Percentiles rank a stretch among this genome's conserved stretches.
phyloP scores from a whole-genome alignment of 345 rosid species.

The Rhizophora mangle region DNA sequence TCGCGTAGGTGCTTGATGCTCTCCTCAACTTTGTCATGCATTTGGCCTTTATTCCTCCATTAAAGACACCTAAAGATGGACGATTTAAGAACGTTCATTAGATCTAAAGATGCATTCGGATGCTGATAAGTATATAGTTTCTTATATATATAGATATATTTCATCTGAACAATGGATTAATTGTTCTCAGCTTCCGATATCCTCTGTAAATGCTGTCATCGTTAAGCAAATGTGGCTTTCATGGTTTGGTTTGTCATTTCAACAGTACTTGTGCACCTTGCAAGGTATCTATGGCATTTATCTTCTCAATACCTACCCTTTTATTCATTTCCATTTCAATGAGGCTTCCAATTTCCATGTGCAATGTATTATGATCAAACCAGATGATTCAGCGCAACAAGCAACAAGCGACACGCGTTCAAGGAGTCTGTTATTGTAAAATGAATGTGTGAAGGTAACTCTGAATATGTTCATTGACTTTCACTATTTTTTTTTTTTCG shows the following conservation, averaged over 20 bases:
- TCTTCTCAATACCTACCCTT: not conserved
- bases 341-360: too few relatives aligned
- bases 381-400: too few relatives aligned
- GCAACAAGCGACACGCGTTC: too few relatives aligned
- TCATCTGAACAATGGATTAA: constrained; percentile 12
- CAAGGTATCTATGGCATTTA: constrained; percentile 1
- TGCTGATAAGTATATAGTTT: constrained; percentile 27
- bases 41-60: constrained; percentile 7
- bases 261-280: constrained; percentile 1
- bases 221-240: constrained; percentile 13
- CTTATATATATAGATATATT: constrained; percentile 1
- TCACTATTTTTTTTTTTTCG: too few relatives aligned
- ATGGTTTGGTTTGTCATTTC: constrained; percentile 15
- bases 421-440: too few relatives aligned
- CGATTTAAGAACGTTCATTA: constrained; percentile 10
- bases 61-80: constrained; percentile 6
- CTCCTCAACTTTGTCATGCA: constrained; percentile 13
- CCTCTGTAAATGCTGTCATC: constrained; percentile 19
- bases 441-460: too few relatives aligned
- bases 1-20: constrained; percentile 9
- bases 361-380: too few relatives aligned
- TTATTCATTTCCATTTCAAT: too few relatives aligned
- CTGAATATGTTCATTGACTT: too few relatives aligned
- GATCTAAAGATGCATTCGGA: constrained; percentile 6
- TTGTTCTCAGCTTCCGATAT: constrained; percentile 10